A percentile compares a stretch with the other conserved stretches of the same genome.
Conservation (phyloP, 2,329 filamentous ascomycete genomes). For the Clonostachys byssicola region DNA sequence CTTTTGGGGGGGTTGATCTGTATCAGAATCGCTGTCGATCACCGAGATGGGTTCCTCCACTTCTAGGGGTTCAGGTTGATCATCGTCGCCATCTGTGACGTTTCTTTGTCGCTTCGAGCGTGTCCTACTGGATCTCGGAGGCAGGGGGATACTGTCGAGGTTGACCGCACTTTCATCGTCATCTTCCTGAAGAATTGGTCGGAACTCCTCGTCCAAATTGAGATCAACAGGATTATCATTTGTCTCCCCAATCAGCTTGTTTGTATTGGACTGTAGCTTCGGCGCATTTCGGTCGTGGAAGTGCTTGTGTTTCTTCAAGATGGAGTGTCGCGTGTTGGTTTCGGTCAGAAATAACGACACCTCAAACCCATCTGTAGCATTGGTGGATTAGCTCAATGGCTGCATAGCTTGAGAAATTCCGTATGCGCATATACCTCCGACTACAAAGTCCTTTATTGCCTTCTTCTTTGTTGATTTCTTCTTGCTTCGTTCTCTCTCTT, state of each 20-base stretch:
- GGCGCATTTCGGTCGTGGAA: slow-evolving; percentile 56
- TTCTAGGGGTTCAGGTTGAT: slow-evolving; percentile 16
- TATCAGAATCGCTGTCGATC: slow-evolving; percentile 31
- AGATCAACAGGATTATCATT: slow-evolving; percentile 50
- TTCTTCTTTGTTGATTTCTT: slow-evolving; percentile 66
- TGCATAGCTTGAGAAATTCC: slow-evolving; percentile 11
- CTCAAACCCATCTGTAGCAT: slow-evolving; percentile 78
- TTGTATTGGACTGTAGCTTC: slow-evolving; percentile 57
- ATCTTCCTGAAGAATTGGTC: slow-evolving; percentile 43
- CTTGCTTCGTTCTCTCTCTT: slow-evolving; percentile 65
- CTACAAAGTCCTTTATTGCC: slow-evolving; percentile 85
- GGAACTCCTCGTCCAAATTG: slow-evolving; percentile 31
- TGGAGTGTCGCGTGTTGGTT: slow-evolving; percentile 76
- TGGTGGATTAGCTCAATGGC: neutral
- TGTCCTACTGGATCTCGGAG: slow-evolving; percentile 14
- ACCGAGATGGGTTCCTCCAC: slow-evolving; percentile 24
- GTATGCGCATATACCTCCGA: slow-evolving; percentile 53
- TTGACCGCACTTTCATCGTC: slow-evolving; percentile 19
- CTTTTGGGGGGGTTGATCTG: slow-evolving; percentile 38
- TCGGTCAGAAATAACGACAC: slow-evolving; percentile 92
- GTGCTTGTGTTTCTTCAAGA: slow-evolving; percentile 81
- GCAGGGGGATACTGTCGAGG: slow-evolving; percentile 26
- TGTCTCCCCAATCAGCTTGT: slow-evolving; percentile 53
- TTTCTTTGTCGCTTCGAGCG: slow-evolving; percentile 13
- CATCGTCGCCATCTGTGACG: slow-evolving; percentile 14